phyloP scores from a whole-genome alignment of 2,329 filamentous ascomycete species.

The Aspergillus eucalypticola region DNA sequence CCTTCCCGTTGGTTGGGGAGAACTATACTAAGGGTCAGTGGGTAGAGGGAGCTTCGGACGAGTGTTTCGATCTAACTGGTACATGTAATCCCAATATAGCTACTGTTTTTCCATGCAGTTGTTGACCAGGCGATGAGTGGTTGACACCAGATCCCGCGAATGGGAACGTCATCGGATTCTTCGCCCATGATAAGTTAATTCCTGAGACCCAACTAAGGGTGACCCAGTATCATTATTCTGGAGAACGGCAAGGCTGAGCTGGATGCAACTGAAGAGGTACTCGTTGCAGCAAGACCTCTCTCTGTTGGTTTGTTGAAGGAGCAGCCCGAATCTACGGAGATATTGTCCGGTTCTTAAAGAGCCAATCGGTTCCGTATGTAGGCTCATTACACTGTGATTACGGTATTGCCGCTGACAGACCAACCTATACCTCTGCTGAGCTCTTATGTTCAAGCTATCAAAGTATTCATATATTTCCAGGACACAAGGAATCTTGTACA shows the following conservation, averaged over 20 bases:
- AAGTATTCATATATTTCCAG: too few relatives aligned
- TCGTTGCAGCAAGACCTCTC: constrained; percentile 53
- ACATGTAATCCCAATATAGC: background rate
- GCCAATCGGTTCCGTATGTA: constrained; percentile 61
- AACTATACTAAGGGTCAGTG: background rate
- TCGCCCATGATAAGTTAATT: constrained; percentile 58
- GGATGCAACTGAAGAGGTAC: constrained; percentile 52
- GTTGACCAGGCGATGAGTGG: too few relatives aligned
- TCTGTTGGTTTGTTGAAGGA: constrained; percentile 62
- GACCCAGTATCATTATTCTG: constrained; percentile 54
- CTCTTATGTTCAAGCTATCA: too few relatives aligned
- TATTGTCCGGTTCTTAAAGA: constrained; percentile 63
- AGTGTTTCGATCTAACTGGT: background rate
- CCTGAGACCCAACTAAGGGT: constrained; percentile 55
- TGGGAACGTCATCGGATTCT: constrained; percentile 28
- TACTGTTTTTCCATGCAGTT: background rate
- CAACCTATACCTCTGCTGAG: too few relatives aligned
- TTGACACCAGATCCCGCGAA: background rate
- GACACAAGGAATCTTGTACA: too few relatives aligned
- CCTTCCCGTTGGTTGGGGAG: too few relatives aligned
- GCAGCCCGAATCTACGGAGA: constrained; percentile 57
- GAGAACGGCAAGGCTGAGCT: constrained; percentile 61
- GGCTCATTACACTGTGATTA: constrained; percentile 19
- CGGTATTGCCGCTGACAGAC: too few relatives aligned
- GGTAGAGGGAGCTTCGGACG: background rate